Base-by-base conservation (phyloP, 495 filamentous ascomycete species). In the Aspergillus bridgeri region DNA sequence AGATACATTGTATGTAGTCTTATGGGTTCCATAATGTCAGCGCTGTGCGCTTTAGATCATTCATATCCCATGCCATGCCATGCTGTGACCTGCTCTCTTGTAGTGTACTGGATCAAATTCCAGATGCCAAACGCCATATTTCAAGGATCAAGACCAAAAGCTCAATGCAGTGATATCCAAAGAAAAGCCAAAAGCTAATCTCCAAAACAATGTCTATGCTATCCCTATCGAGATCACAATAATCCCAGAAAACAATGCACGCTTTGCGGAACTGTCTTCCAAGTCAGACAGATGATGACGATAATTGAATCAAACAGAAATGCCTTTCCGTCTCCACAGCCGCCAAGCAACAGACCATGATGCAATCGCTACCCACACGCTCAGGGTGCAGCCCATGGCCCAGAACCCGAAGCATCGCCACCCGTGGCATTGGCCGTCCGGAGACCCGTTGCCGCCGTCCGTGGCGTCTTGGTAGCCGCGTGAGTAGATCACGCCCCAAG, bases 401-500 rank as follows among this genome's bases (percentile, higher is more conserved):
- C 89, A 94, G 66, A 93, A 91, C 27, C 85, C 85, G 73, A 93
- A 97, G 75, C 94, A 98, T 55, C 76, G 68, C 63, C 75, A 81
- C 13, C 93, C 94, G 70, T 88, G 89, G 65, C 80, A 81, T 63
- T 78, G 70, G 5, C 74, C 73, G 53, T 73, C 75, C 2, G 62
- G 54, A 4, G 57, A 56, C 47, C 61, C 70, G 55, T 60, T 63
- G 53, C 67, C 73, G 20, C 45, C 56, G 46, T 75, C 72, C 11
- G 81, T 72, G 0, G 79, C 86, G 25, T 79, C 75, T 67, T 96
- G 86, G 70, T 97, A 98, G 5, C 90, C 86, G 0, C 75, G 81
- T 7, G 86, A 86, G 66, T 96, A 98, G 13, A 96, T 72, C 4
- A 89, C 61, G 0, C 94, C 90, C 91, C 90, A 98, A 9, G 92